Evolutionary conservation across 1,284 basidiomycete species (phyloP).

Genomic region (Pascua sp.): DNA sequence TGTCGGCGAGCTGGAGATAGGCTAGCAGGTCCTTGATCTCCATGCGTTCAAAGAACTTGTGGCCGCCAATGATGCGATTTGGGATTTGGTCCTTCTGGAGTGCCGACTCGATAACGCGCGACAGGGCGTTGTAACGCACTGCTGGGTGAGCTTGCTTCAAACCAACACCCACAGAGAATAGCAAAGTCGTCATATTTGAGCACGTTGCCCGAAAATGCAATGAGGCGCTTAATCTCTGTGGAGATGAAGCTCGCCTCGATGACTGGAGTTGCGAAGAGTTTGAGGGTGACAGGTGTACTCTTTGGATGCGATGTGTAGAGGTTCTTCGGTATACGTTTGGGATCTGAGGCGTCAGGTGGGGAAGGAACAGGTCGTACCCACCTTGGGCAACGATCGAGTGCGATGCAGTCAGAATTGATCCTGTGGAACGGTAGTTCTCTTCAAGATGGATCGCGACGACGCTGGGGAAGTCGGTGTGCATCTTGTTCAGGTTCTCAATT

Average conservation of each 20-base stretch:
- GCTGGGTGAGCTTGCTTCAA: not conserved
- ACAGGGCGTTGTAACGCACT: constrained; percentile 82
- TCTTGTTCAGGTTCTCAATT: constrained; percentile 70
- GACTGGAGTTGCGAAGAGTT: constrained; percentile 36
- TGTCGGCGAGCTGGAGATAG: constrained; percentile 80
- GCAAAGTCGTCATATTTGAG: constrained; percentile 74
- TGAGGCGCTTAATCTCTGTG: constrained; percentile 71
- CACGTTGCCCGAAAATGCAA: constrained; percentile 69
- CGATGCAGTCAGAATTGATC: constrained; percentile 69
- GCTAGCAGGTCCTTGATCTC: constrained; percentile 86
- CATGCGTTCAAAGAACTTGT: constrained; percentile 81
- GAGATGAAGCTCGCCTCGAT: constrained; percentile 71
- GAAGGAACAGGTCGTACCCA: constrained; percentile 27
- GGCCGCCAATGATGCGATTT: constrained; percentile 70
- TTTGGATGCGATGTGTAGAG: constrained; percentile 68
- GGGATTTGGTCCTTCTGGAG: constrained; percentile 76
- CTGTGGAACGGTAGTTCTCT: constrained; percentile 84
- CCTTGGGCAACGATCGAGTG: constrained; percentile 79
- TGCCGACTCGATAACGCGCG: constrained; percentile 70
- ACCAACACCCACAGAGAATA: constrained; percentile 63
- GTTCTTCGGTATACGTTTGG: constrained; percentile 67
- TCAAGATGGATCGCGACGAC: constrained; percentile 72
- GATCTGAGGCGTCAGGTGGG: constrained; percentile 19
- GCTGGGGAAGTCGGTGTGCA: constrained; percentile 65
- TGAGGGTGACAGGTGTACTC: constrained; percentile 58